Conservation (phyloP, 2,329 filamentous ascomycete species). For the Macrophomina phaseolina region DNA sequence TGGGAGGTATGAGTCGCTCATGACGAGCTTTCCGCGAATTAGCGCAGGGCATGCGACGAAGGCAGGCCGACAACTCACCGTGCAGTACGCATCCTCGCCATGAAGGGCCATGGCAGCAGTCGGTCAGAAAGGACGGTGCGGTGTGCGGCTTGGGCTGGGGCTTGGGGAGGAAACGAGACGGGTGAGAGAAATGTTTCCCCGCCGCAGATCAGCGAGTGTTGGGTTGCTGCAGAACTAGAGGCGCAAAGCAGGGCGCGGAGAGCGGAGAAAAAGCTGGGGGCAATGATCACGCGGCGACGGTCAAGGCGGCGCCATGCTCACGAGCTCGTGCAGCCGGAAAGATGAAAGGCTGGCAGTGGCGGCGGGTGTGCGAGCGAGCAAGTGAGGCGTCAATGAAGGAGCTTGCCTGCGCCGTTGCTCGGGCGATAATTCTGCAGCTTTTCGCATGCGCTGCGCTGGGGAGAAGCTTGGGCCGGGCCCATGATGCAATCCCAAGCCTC, state of each 20-base stretch:
- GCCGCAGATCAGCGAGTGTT: conserved; percentile 23
- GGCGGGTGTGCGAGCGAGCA: conserved; percentile 3
- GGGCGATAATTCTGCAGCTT: conserved; percentile 8
- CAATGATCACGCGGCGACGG: conserved; percentile 24
- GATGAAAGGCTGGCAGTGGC: conserved; percentile 11
- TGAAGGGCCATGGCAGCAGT: conserved; percentile 39
- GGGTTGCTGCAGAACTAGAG: conserved; percentile 17
- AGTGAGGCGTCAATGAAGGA: conserved; percentile 6
- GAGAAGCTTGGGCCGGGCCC: conserved; percentile 24
- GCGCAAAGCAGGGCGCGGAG: conserved; percentile 18
- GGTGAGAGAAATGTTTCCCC: conserved; percentile 24
- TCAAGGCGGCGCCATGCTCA: conserved; percentile 24
- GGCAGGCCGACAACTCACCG: conserved; percentile 44
- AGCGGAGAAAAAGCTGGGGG: conserved; percentile 28
- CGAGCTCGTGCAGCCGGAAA: conserved; percentile 9
- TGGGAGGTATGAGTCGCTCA: conserved; percentile 91
- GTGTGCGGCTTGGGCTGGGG: background rate
- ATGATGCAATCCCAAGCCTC: conserved; percentile 24
- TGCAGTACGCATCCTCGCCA: conserved; percentile 69
- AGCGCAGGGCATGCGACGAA: conserved; percentile 23
- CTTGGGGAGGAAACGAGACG: conserved; percentile 5
- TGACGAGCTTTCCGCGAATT: conserved; percentile 71
- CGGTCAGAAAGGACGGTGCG: conserved; percentile 17
- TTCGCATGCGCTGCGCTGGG: background rate
- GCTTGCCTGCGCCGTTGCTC: conserved; percentile 23